A percentile compares a stretch with the other conserved stretches of the same genome.
These are phyloP conservation scores for Croton setiger DNA, from an alignment of 441 rosid genomes.

Conservation along the genomic window DNA sequence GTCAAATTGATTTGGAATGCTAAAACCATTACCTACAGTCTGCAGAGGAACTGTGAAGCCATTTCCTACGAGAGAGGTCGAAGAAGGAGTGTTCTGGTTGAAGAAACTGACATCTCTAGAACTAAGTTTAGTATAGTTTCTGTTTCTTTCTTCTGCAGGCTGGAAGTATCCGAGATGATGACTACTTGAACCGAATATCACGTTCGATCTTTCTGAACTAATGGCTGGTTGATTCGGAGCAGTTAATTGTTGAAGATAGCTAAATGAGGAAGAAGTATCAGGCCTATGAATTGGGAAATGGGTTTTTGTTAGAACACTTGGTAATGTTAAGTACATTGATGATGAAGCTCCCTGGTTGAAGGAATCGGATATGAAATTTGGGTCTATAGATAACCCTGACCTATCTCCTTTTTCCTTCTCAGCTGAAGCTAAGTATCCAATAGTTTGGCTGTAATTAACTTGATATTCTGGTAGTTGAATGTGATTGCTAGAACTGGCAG, in stretches of 20 bases:
- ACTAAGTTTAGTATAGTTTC: constrained; percentile 26
- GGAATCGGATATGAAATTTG: constrained; percentile 27
- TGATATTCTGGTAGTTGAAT: constrained; percentile 21
- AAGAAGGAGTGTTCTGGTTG: constrained; percentile 22
- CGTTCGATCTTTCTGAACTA: constrained; percentile 28
- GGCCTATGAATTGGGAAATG: constrained; percentile 25
- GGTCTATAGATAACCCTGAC: constrained; percentile 26
- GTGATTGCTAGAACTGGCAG: constrained; percentile 14
- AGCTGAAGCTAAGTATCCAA: constrained; percentile 17
- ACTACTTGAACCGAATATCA: constrained; percentile 31
- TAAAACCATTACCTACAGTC: constrained; percentile 24
- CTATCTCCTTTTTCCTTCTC: constrained; percentile 30
- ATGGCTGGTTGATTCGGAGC: constrained; percentile 25
- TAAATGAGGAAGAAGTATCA: constrained; percentile 30
- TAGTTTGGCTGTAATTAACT: constrained; percentile 20
- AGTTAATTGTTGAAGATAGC: constrained; percentile 32
- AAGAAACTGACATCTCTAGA: constrained; percentile 22
- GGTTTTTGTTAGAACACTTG: constrained; percentile 27
- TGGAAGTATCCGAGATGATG: constrained; percentile 33
- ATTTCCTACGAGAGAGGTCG: constrained; percentile 26
- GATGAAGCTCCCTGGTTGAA: constrained; percentile 35
- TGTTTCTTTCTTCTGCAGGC: constrained; percentile 32
- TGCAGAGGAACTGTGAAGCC: constrained; percentile 39
- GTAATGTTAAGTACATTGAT: constrained; percentile 38
- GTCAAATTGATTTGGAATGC: constrained; percentile 26